Conservation (phyloP, 208 protist genomes). For the Crithidia bombi region DNA sequence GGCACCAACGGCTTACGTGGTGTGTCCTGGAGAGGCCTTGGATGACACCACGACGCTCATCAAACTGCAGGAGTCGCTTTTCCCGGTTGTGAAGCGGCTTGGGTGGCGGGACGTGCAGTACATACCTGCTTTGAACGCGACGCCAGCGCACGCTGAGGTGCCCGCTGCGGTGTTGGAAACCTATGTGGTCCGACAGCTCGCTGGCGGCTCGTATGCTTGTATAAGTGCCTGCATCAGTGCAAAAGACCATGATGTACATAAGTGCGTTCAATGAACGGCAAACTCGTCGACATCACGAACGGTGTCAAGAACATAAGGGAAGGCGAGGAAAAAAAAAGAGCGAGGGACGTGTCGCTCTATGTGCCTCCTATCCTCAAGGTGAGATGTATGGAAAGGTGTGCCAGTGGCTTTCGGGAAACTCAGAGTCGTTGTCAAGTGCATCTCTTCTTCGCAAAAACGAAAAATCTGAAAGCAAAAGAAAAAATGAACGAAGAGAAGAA, state of each 20-base stretch:
- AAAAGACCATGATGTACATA: background rate
- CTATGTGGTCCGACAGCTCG: background rate
- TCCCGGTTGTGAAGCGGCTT: constrained; percentile 3
- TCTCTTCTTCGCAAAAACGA: too few species aligned
- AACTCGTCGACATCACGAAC: too few species aligned
- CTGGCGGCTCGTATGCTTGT: background rate
- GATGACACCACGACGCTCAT: constrained; percentile 34
- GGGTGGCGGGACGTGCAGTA: constrained; percentile 34
- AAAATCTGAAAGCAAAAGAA: too few species aligned
- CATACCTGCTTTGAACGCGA: constrained; percentile 42
- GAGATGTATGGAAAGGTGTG: too few species aligned
- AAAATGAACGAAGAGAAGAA: too few species aligned
- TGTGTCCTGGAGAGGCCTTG: constrained; percentile 38
- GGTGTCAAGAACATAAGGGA: background rate
- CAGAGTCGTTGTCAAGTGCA: too few species aligned
- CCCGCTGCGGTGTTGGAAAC: constrained; percentile 14
- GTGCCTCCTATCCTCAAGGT: too few species aligned
- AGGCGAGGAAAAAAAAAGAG: background rate
- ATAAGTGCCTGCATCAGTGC: background rate
- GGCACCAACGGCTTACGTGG: constrained; percentile 27
- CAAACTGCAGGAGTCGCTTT: constrained; percentile 19
- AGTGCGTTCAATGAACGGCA: background rate
- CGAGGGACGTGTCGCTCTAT: too few species aligned
- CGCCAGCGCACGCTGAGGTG: constrained; percentile 14
- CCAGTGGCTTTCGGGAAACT: too few species aligned